These are phyloP conservation scores for Coemansia pectinata DNA, from an alignment of 192 early-diverging fungal genomes.

Conservation along the genomic window DNA sequence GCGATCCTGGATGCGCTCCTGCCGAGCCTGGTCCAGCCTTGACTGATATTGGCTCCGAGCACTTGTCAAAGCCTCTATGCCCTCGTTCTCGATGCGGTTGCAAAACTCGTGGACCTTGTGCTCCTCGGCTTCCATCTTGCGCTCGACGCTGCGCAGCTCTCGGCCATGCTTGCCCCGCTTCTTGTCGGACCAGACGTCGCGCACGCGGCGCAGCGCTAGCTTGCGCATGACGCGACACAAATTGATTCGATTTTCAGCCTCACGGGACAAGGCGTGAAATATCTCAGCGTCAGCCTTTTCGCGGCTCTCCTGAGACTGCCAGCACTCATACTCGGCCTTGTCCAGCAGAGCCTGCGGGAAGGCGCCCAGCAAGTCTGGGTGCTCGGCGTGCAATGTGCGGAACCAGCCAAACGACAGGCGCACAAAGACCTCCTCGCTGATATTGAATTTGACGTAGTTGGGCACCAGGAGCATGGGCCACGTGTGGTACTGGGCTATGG, in stretches of 20 bases:
- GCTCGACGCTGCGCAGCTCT: conserved; percentile 35
- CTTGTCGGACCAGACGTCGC: conserved; percentile 18
- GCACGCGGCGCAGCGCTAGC: conserved; percentile 44
- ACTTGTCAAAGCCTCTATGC: conserved; percentile 27
- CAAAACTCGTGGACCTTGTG: conserved; percentile 43
- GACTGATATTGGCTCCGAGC: conserved; percentile 17
- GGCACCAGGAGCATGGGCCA: conserved; percentile 69
- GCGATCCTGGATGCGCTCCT: conserved; percentile 27
- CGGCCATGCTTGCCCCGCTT: conserved; percentile 36
- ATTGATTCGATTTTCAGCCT: conserved; percentile 39
- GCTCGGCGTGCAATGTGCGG: conserved; percentile 42
- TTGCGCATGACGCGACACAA: conserved; percentile 47
- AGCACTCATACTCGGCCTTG: conserved; percentile 34
- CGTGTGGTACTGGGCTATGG: conserved; percentile 81
- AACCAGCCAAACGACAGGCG: conserved; percentile 44
- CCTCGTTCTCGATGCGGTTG: conserved; percentile 37
- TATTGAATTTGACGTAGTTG: conserved; percentile 56
- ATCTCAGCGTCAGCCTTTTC: conserved; percentile 28
- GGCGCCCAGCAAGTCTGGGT: conserved; percentile 46
- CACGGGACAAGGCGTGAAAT: conserved; percentile 19
- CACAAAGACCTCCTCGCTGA: conserved; percentile 49
- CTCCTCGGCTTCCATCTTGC: conserved; percentile 37
- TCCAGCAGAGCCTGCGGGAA: conserved; percentile 46
- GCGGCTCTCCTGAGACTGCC: conserved; percentile 27
- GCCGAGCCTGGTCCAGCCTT: conserved; percentile 19